Conservation (phyloP, 805 yeast species). For the Cyberlindnera mycetangii region DNA sequence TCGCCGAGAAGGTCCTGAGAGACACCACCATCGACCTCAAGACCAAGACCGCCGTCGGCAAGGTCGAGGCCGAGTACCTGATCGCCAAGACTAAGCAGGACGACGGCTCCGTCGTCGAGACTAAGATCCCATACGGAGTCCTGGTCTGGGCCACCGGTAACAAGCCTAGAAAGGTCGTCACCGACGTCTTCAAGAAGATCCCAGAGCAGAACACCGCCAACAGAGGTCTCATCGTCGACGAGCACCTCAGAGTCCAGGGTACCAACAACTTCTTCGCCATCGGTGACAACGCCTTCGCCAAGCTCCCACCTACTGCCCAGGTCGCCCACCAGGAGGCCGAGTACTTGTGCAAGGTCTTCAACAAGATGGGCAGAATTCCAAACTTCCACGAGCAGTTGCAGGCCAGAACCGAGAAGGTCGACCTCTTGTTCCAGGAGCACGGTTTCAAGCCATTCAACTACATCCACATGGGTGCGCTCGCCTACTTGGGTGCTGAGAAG, state of each 20-base stretch:
- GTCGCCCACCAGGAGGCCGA: conserved; percentile 93
- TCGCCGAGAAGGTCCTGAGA: conserved; percentile 40
- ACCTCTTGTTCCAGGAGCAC: conserved; percentile 42
- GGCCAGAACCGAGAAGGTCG: conserved; percentile 34
- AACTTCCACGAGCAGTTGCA: conserved; percentile 37
- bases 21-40: conserved; percentile 65
- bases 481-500: conserved; percentile 88
- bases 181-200: conserved; percentile 64
- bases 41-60: conserved; percentile 85
- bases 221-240: conserved; percentile 83
- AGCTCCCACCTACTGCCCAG: conserved; percentile 94
- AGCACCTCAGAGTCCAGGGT: conserved; percentile 77
- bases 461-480: conserved; percentile 87
- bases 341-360: conserved; percentile 71
- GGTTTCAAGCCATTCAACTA: conserved; percentile 68
- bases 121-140: conserved; percentile 78
- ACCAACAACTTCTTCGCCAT: conserved; percentile 78
- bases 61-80: conserved; percentile 71
- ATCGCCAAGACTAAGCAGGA: conserved; percentile 68
- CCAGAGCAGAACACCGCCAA: conserved; percentile 80
- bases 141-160: conserved; percentile 98
- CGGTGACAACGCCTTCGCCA: conserved; percentile 90
- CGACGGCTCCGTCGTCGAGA: conserved; percentile 63
- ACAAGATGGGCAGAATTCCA: conserved; percentile 45
- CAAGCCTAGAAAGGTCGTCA: conserved; percentile 73